These are phyloP conservation scores for Chimonanthus praecox DNA, from an alignment of 164 flowering plant genomes.

Conservation along the genomic window DNA sequence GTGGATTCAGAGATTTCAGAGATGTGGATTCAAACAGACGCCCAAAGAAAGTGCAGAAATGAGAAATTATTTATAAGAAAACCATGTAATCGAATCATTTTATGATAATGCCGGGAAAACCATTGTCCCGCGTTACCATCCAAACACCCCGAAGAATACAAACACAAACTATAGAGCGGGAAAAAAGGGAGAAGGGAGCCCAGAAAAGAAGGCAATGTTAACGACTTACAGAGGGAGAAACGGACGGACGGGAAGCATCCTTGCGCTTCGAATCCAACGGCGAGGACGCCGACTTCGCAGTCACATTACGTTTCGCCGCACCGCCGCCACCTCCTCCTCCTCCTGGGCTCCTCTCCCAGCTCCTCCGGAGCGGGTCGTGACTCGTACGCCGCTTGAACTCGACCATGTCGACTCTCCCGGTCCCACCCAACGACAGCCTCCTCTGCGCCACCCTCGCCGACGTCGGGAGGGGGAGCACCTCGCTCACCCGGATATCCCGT, in stretches of 20 bases:
- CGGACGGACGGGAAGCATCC: slow-evolving; percentile 3
- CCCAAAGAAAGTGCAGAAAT: too few species aligned
- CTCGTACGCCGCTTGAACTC: slow-evolving; percentile 22
- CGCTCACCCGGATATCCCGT: slow-evolving; percentile 27
- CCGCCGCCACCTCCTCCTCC: too few species aligned
- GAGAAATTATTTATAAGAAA: too few species aligned
- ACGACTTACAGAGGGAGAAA: slow-evolving; percentile 18
- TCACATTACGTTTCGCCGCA: slow-evolving; percentile 11
- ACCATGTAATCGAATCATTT: too few species aligned
- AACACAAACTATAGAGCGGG: not conserved
- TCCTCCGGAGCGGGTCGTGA: slow-evolving; percentile 28
- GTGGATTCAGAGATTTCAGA: too few species aligned
- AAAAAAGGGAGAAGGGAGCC: not conserved
- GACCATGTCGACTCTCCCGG: slow-evolving; percentile 30
- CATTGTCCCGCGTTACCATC: not conserved
- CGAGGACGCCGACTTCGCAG: not conserved
- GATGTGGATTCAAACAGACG: too few species aligned
- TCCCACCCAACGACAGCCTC: slow-evolving; percentile 22
- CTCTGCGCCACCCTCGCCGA: slow-evolving; percentile 8
- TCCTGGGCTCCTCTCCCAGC: slow-evolving; percentile 30
- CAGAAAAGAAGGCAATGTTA: too few species aligned
- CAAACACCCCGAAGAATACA: not conserved
- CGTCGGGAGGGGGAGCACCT: not conserved
- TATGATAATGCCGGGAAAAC: too few species aligned
- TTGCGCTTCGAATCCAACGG: slow-evolving; percentile 11